phyloP scores from a whole-genome alignment of 805 yeast species.

The Ogataea naganishii region DNA sequence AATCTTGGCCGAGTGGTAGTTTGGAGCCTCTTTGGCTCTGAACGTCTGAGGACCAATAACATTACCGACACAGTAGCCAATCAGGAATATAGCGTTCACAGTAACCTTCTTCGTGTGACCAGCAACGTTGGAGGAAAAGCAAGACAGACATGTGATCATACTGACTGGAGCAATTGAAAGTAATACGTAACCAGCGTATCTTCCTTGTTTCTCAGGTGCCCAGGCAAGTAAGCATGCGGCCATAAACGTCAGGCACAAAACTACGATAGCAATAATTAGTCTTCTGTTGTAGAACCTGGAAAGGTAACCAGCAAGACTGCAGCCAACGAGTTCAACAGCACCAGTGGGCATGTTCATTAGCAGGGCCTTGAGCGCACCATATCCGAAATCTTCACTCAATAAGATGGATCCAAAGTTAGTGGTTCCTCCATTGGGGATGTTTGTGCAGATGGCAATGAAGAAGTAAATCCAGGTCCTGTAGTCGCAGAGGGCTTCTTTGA shows the following conservation, averaged over 20 bases:
- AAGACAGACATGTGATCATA: conserved; percentile 10
- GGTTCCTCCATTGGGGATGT: conserved; percentile 46
- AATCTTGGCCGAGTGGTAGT: conserved; percentile 42
- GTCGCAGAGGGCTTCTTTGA: conserved; percentile 42
- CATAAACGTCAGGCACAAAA: conserved; percentile 10
- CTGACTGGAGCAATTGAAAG: conserved; percentile 9
- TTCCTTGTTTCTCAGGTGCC: conserved; percentile 7
- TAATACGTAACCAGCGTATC: conserved; percentile 16
- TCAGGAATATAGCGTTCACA: conserved; percentile 42
- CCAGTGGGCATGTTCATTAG: conserved; percentile 26
- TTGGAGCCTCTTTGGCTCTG: conserved; percentile 37
- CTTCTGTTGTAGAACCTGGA: conserved; percentile 16
- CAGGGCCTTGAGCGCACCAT: conserved; percentile 10
- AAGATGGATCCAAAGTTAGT: conserved; percentile 36
- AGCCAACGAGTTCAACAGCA: conserved; percentile 21
- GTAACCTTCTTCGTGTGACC: conserved; percentile 60
- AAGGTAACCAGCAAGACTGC: conserved; percentile 14
- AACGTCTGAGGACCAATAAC: conserved; percentile 64
- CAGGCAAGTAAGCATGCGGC: conserved; percentile 19
- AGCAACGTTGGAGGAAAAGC: conserved; percentile 31
- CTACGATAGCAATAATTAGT: conserved; percentile 17
- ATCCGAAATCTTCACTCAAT: conserved; percentile 15
- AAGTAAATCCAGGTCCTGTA: conserved; percentile 38
- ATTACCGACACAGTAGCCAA: conserved; percentile 56
- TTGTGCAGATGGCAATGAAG: conserved; percentile 29